These are phyloP conservation scores for Bisporella sp. DNA, from an alignment of 2,329 filamentous ascomycete species.

Conservation along the genomic window DNA sequence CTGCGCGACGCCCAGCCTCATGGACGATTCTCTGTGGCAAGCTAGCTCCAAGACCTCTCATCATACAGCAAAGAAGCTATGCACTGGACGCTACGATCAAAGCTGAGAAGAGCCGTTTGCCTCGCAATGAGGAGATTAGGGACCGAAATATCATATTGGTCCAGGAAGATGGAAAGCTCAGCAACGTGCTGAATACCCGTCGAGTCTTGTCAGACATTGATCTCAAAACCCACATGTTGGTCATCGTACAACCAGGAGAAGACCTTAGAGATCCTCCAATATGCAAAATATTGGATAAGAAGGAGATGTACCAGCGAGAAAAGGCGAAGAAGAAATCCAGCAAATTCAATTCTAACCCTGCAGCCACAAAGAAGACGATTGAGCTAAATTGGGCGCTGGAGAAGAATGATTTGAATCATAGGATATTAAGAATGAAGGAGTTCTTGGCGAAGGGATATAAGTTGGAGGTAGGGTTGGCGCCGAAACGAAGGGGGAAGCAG, in stretches of 20 bases:
- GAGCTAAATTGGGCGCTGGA: constrained; percentile 88
- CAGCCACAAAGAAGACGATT: constrained; percentile 59
- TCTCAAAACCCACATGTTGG: constrained; percentile 40
- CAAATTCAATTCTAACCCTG: constrained; percentile 23
- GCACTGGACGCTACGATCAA: constrained; percentile 5
- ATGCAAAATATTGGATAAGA: constrained; percentile 63
- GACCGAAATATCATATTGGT: constrained; percentile 37
- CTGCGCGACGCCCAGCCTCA: background rate
- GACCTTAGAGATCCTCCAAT: constrained; percentile 41
- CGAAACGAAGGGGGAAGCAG: constrained; percentile 55
- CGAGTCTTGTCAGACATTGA: constrained; percentile 39
- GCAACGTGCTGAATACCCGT: constrained; percentile 23
- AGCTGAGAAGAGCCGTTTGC: constrained; percentile 26
- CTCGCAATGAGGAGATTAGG: constrained; percentile 41
- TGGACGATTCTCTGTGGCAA: background rate
- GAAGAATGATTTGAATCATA: constrained; percentile 64
- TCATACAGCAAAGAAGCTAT: constrained; percentile 7
- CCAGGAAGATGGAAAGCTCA: constrained; percentile 28
- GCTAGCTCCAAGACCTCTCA: background rate
- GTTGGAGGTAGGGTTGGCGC: constrained; percentile 67
- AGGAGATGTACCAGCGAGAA: constrained; percentile 38
- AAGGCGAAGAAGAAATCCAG: constrained; percentile 37
- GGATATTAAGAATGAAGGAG: constrained; percentile 55
- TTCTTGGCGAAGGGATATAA: constrained; percentile 70
- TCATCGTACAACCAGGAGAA: constrained; percentile 36